Evolutionary conservation across 2,329 filamentous ascomycete species (phyloP).

Genomic region (Verticillium isaacii): DNA sequence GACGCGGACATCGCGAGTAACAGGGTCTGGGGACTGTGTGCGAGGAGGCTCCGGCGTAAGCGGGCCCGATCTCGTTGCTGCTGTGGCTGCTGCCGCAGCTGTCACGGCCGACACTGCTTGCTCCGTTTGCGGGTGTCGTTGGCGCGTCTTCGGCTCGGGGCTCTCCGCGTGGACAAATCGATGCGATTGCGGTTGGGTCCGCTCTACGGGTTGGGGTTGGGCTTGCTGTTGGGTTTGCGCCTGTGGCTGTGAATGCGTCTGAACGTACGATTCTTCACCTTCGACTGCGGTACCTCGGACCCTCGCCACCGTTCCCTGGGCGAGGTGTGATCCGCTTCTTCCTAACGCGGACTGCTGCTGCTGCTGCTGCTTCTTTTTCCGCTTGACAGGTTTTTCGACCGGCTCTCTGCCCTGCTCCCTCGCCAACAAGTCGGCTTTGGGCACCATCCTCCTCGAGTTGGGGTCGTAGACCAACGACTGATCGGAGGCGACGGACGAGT

Average conservation of each 20-base stretch:
- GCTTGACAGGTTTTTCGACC: constrained; percentile 31
- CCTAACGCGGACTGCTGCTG: constrained; percentile 25
- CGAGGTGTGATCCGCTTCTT: constrained; percentile 39
- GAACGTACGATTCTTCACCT: constrained; percentile 11
- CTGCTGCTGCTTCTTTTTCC: constrained; percentile 29
- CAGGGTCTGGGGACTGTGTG: neutral
- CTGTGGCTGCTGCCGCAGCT: neutral
- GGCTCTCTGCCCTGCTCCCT: constrained; percentile 29
- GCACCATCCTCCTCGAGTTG: constrained; percentile 61
- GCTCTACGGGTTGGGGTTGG: neutral
- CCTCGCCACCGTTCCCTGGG: constrained; percentile 49
- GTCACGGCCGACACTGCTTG: neutral
- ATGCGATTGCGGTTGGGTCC: neutral
- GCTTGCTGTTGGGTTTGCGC: neutral
- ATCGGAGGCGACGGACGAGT: constrained; percentile 24
- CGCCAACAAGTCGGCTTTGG: constrained; percentile 36
- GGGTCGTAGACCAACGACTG: constrained; percentile 56
- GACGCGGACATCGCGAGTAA: constrained; percentile 3
- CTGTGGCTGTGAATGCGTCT: constrained; percentile 4
- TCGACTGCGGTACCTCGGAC: constrained; percentile 43
- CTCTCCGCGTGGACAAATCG: neutral
- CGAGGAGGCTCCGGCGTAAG: neutral
- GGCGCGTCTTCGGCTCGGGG: neutral
- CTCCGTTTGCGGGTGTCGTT: constrained; percentile 3
- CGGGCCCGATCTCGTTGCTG: neutral